Percentiles rank a stretch among this genome's conserved stretches.
phyloP scores from a whole-genome alignment of 257 asterid species.

The Jasminum sambac region DNA sequence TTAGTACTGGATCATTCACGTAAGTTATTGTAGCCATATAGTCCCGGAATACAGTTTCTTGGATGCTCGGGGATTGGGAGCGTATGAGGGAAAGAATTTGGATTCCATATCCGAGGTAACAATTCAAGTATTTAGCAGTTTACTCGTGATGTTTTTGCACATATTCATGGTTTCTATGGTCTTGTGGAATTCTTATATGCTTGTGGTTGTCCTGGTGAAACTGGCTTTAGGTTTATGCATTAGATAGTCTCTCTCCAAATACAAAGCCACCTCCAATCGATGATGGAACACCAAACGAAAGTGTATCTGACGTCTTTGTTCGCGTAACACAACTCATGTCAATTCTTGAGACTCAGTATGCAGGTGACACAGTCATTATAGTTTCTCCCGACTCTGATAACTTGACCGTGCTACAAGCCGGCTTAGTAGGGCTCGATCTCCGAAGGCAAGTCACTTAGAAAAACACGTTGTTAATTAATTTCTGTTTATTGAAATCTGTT shows the following conservation, averaged over 20 bases:
- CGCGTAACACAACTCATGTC: constrained; percentile 97
- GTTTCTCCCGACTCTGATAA: constrained; percentile 95
- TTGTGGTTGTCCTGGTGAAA: constrained; percentile 7
- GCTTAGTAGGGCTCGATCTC: constrained; percentile 78
- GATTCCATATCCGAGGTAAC: constrained; percentile 70
- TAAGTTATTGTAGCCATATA: constrained; percentile 50
- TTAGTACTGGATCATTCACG: not conserved
- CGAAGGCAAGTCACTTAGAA: constrained; percentile 53
- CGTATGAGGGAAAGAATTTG: constrained; percentile 76
- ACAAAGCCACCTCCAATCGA: constrained; percentile 81
- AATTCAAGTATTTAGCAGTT: not conserved
- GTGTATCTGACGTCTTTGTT: constrained; percentile 86
- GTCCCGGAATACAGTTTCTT: constrained; percentile 94
- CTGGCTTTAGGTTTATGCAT: constrained; percentile 62
- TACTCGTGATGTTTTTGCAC: not conserved
- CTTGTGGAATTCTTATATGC: not conserved
- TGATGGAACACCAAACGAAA: constrained; percentile 92
- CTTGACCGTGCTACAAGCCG: constrained; percentile 77
- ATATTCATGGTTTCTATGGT: not conserved
- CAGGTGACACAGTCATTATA: constrained; percentile 70
- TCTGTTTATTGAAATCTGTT: not conserved
- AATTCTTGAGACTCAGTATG: constrained; percentile 85
- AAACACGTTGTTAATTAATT: not conserved
- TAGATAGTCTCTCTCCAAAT: constrained; percentile 71
- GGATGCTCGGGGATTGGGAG: constrained; percentile 99